Percentiles rank a stretch among this genome's conserved stretches.
Conservation (phyloP, 2,329 filamentous ascomycete species). For the Beauveria sp. region DNA sequence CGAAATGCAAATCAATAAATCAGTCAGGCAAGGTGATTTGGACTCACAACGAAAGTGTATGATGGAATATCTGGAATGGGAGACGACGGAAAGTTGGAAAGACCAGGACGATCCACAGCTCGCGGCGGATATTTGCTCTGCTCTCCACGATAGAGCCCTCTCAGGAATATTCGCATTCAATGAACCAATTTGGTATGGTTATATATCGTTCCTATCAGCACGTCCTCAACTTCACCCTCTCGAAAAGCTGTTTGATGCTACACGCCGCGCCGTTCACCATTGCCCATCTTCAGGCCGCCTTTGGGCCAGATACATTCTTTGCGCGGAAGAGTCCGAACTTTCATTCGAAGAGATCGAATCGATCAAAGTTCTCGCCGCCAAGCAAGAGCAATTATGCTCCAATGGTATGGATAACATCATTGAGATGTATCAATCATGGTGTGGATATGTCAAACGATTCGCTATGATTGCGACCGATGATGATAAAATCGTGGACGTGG, state of each 20-base stretch:
- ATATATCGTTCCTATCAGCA: slow-evolving; percentile 64
- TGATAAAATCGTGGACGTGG: slow-evolving; percentile 80
- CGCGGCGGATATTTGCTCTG: slow-evolving; percentile 45
- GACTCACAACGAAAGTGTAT: slow-evolving; percentile 44
- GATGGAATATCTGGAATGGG: slow-evolving; percentile 77
- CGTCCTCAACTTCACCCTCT: slow-evolving; percentile 30
- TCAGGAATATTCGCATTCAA: slow-evolving; percentile 62
- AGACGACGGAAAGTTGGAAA: slow-evolving; percentile 54
- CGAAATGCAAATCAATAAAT: slow-evolving; percentile 58
- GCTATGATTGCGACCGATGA: slow-evolving; percentile 67
- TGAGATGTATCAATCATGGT: slow-evolving; percentile 91
- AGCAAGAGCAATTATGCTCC: slow-evolving; percentile 74
- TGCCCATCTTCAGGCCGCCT: slow-evolving; percentile 88
- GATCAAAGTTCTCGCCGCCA: slow-evolving; percentile 89
- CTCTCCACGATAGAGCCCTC: slow-evolving; percentile 74
- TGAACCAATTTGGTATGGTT: slow-evolving; percentile 74
- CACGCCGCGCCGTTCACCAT: slow-evolving; percentile 78
- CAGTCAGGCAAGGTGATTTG: slow-evolving; percentile 46
- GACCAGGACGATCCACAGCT: slow-evolving; percentile 39
- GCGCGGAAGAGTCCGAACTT: slow-evolving; percentile 69
- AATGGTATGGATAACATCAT: slow-evolving; percentile 82
- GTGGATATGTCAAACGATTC: slow-evolving; percentile 80
- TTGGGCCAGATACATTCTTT: slow-evolving; percentile 84
- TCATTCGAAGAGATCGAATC: slow-evolving; percentile 75
- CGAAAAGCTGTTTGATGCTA: slow-evolving; percentile 53